Conservation (phyloP, 148 eudicot species). For the Silene conica region DNA sequence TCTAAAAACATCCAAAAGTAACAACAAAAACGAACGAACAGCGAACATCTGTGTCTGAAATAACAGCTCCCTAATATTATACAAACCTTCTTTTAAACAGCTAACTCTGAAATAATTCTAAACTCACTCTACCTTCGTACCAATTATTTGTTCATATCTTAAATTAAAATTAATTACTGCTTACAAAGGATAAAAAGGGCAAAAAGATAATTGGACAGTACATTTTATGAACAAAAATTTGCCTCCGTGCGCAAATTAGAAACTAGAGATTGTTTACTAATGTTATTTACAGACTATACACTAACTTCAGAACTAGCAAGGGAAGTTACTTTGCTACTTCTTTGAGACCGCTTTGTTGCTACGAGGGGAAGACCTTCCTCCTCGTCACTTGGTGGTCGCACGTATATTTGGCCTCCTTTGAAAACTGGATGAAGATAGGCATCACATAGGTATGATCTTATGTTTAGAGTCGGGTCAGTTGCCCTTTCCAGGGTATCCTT, state of each 20-base stretch:
- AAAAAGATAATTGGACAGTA: too few relatives aligned
- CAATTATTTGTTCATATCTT: too few relatives aligned
- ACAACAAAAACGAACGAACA: too few relatives aligned
- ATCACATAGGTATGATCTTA: slow-evolving; percentile 66
- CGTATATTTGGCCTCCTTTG: slow-evolving; percentile 44
- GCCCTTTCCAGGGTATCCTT: slow-evolving; percentile 86
- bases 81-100: too few relatives aligned
- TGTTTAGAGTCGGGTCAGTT: slow-evolving; percentile 67
- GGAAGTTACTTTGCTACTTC: slow-evolving; percentile 45
- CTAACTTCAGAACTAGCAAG: slow-evolving; percentile 35
- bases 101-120: too few relatives aligned
- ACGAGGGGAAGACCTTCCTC: slow-evolving; percentile 73
- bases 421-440: slow-evolving; percentile 84
- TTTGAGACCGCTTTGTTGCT: slow-evolving; percentile 67
- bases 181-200: too few relatives aligned
- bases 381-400: slow-evolving; percentile 33
- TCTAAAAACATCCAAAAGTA: too few relatives aligned
- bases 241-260: not conserved
- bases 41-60: too few relatives aligned
- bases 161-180: too few relatives aligned
- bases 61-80: too few relatives aligned
- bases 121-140: too few relatives aligned
- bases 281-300: slow-evolving; percentile 15
- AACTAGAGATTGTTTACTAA: not conserved
- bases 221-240: not conserved